phyloP scores from a whole-genome alignment of 164 flowering plant species.

The Malania oleifera region DNA sequence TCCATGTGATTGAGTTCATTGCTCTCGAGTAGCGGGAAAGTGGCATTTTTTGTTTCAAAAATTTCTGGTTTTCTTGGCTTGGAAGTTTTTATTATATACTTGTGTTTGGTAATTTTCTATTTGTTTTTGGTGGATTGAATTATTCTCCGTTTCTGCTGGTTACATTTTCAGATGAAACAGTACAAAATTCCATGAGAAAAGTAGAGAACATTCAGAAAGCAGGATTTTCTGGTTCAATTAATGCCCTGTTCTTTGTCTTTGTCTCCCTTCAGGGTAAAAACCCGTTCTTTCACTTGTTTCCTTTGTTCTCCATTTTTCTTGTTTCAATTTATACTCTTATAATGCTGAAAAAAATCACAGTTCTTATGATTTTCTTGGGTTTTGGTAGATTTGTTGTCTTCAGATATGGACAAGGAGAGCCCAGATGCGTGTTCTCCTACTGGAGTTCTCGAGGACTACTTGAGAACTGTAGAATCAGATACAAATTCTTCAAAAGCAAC shows the following conservation, averaged over 20 bases:
- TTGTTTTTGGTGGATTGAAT: too few relatives aligned
- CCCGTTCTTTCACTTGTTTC: not conserved
- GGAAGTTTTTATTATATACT: too few relatives aligned
- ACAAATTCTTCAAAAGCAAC: conserved; percentile 34
- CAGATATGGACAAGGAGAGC: conserved; percentile 19
- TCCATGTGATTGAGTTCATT: not conserved
- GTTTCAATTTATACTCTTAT: not conserved
- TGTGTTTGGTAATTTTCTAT: too few relatives aligned
- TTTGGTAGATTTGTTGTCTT: not conserved
- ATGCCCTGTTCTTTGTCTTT: not conserved
- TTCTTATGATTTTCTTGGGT: not conserved
- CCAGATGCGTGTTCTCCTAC: conserved; percentile 36
- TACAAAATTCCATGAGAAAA: too few relatives aligned
- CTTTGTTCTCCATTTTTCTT: not conserved
- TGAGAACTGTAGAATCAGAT: conserved; percentile 38
- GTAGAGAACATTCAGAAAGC: too few relatives aligned
- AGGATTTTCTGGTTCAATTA: too few relatives aligned
- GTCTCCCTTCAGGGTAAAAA: not conserved
- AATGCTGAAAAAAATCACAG: not conserved
- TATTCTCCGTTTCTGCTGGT: too few relatives aligned
- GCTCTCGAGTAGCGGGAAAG: not conserved
- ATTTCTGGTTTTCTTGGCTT: not conserved
- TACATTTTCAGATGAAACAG: too few relatives aligned
- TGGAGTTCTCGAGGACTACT: conserved; percentile 54
- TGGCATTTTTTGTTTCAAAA: too few relatives aligned